A percentile compares a stretch with the other conserved stretches of the same genome.
Conservation (phyloP, 139 green algal species). For the Zygnema cylindricum region DNA sequence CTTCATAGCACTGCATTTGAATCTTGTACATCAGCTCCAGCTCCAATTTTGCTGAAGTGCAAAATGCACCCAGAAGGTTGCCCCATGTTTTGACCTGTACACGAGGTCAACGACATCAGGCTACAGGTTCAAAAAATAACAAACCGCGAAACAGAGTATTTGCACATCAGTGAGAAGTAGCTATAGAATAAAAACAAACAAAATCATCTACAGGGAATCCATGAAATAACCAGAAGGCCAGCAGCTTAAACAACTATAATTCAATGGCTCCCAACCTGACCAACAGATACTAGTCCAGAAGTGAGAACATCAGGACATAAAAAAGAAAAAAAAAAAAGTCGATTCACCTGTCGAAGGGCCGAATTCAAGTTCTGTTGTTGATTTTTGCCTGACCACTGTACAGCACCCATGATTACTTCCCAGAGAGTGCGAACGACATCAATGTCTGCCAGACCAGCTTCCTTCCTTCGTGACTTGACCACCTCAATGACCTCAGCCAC, state of each 20-base stretch:
- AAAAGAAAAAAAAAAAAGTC: constrained; percentile 18
- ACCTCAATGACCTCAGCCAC: constrained; percentile 60
- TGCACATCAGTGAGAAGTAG: background rate
- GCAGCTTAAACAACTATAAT: too few species aligned
- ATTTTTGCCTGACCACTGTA: constrained; percentile 89
- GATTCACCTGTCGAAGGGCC: constrained; percentile 55
- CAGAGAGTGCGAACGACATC: constrained; percentile 80
- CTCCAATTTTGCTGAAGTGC: constrained; percentile 78
- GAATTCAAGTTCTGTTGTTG: constrained; percentile 83
- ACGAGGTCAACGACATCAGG: too few species aligned
- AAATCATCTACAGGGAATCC: too few species aligned
- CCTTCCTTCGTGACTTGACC: constrained; percentile 77
- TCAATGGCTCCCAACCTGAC: too few species aligned
- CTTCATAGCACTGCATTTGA: constrained; percentile 94
- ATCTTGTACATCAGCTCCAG: constrained; percentile 77
- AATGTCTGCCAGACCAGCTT: constrained; percentile 72
- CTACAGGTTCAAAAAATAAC: background rate
- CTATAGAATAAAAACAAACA: too few species aligned
- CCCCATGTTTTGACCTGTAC: constrained; percentile 81
- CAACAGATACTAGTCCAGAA: too few species aligned
- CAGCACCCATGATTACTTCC: constrained; percentile 76
- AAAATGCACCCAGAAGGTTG: constrained; percentile 78
- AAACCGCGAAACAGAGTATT: background rate
- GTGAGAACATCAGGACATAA: background rate
- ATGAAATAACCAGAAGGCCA: too few species aligned